Evolutionary conservation across 2,329 filamentous ascomycete genomes (phyloP).

Genomic region (Pseudogymnoascus sp.): DNA sequence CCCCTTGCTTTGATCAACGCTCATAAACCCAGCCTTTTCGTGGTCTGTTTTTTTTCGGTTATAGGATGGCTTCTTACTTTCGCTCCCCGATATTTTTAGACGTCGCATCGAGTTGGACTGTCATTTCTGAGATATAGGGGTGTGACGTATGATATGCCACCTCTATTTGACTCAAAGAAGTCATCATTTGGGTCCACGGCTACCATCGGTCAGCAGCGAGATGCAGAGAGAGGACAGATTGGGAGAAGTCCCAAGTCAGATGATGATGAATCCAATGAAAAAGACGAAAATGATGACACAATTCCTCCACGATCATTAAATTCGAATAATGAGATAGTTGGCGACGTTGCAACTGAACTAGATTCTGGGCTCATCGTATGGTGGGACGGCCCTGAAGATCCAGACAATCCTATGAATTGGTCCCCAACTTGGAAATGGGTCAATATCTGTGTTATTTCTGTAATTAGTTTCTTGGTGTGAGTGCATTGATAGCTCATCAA

Average conservation of each 20-base stretch:
- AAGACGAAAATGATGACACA: not conserved
- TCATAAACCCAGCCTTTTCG: not conserved
- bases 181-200: not conserved
- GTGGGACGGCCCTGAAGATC: constrained; percentile 22
- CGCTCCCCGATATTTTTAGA: not conserved
- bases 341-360: constrained; percentile 13
- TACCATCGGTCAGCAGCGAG: not conserved
- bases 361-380: constrained; percentile 18
- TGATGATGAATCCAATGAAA: not conserved
- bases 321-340: constrained; percentile 23
- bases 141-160: not conserved
- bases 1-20: not conserved
- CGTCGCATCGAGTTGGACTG: not conserved
- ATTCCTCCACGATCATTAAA: not conserved
- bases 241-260: not conserved
- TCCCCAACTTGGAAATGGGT: constrained; percentile 18
- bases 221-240: not conserved
- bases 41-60: not conserved
- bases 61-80: not conserved
- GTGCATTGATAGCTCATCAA: constrained; percentile 1
- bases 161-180: not conserved
- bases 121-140: not conserved
- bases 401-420: constrained; percentile 24
- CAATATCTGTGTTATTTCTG: constrained; percentile 20
- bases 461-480: constrained; percentile 24